Base-by-base conservation (phyloP, 2,329 filamentous ascomycete species). In the Neonectria faginata region DNA sequence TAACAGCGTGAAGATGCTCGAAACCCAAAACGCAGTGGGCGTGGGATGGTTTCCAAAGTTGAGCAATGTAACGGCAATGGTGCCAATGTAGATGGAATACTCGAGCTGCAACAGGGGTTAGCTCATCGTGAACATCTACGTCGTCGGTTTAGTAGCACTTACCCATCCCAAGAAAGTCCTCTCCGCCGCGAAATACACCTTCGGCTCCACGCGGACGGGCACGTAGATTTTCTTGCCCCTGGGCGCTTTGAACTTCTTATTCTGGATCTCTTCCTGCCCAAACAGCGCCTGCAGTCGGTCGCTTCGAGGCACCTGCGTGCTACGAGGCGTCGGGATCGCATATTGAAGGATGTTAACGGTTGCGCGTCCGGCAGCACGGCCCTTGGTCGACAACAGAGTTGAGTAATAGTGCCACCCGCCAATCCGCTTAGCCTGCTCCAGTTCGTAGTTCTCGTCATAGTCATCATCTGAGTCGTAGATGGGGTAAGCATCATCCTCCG, bases 171-270 rank as follows among this genome's bases (percentile, higher is more conserved):
- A 86, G 81, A 97, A 99, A 1, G 96, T 99, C 69, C 96, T 89
- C 80, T 99, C 96, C 1, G 94, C 94, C 22, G 96, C 96, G 77
- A 99, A 97, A 79, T 94, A 97, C 55, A 99, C 96, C 81, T 99
- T 99, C 36, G 96, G 96, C 79, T 99, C 96, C 36, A 99, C 94
- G 53, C 96, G 90, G 60, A 98, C 91, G 14, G 95, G 95, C 25
- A 99, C 96, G 74, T 98, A 95, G 64, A 99, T 98, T 78, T 92
- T 92, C 88, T 94, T 95, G 58, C 92, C 92, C 77, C 88, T 90
- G 12, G 92, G 92, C 9, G 92, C 92, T 76, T 89, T 90, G 82
- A 94, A 88, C 71, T 81, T 84, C 77, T 84, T 87, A 31, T 78
- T 83, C 67, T 86, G 83, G 27, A 90, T 84, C 80, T 89, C 72